Base-by-base conservation (phyloP, 2,329 filamentous ascomycete genomes). In the Shiraia bambusicola region DNA sequence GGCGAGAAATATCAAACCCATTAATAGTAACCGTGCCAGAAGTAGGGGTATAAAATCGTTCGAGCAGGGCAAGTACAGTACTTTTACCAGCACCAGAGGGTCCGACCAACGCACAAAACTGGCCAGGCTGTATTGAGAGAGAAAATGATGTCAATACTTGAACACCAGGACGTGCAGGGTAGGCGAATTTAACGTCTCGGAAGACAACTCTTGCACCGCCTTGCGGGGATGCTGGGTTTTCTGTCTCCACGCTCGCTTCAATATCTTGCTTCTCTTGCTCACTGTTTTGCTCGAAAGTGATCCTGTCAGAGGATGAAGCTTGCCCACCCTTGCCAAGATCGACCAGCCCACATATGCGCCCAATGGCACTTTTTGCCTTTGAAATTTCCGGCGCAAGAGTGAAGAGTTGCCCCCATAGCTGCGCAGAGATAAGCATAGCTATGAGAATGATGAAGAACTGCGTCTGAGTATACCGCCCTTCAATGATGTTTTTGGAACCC, bases 231-330 rank as follows among this genome's bases (percentile, higher is more conserved):
- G n/a, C 72, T 79, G 73, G 90, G 86, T 49, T 27, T 12, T 35
- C 45, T 6, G 50, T 52, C 16, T 61, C 54, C 10, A 49, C 60
- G 7, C 49, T 22, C 6, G 67, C 63, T 45, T 70, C 66, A 6
- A 69, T 17, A 34, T 71, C 65, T 35, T 60, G 55, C 28, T 59
- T 52, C n/a, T 53, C 49, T 19, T 95, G 79, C 50, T 87, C 81
- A 41, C 89, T 84, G 19, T 95, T 79, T 50, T 87, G 80, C 44
- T 89, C 84, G 9, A 96, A 76, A 0, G 91, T 95, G 51, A 88
- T 86, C 86, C 95, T 94, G 53, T 95, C 89, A 1, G 90, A 88
- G 0, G 88, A 38, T n/a, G 44, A 15, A 7, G 44, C 36, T 10
- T 49, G 42, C 4, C 31, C 24, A 31, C 57, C 42, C 2, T 43